Base-by-base conservation (phyloP, 2,329 filamentous ascomycete species). In the Cladosporium oxysporum region DNA sequence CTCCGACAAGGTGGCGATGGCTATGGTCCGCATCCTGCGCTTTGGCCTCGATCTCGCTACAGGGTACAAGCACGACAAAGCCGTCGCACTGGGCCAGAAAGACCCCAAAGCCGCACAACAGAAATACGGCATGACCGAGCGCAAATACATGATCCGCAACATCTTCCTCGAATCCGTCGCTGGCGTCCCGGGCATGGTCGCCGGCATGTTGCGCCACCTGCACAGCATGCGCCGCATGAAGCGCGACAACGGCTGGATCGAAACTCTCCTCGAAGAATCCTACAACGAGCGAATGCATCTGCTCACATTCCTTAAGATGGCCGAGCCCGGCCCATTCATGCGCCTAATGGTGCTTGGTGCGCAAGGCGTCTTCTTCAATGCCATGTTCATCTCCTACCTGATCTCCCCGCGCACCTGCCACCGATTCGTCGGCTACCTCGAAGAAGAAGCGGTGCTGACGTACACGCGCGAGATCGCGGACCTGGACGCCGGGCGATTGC, bases 351-450 rank as follows among this genome's bases (percentile, higher is more conserved):
- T 98, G 64, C 86, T 98, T 47, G 92, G 89, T 12, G 93, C 94
- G 0, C 94, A 98, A 78, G 95, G 94, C 47, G 91, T 98, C 72
- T 98, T 96, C 84, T 97, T 96, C 86, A 99, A 99, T 80, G 86
- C 88, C 69, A 87, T 98, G 77, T 98, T 99, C 84, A 67, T 97
- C 68, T 85, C 90, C 57, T 98, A 98, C 80, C 88, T 99, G 37
- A 75, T 97, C 67, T 92, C 90, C 1, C 94, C 95, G 7, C 88
- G 89, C 68, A 94, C 92, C 69, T 94, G 91, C 74, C 95, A 99
- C 79, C 90, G 95, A 53, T 98, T 99, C 78, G 93, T 98, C 62
- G 95, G 93, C 1, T 98, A 98, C 73, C 87, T 99, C 14, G 95
- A 99, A 79, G 95, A 99, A 78, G 95, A 99, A 79, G 95, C 95